Evolutionary conservation across 2,329 filamentous ascomycete genomes (phyloP), one percentile per base, ranked within the genome.

Genomic region (Botrytis tulipae): DNA sequence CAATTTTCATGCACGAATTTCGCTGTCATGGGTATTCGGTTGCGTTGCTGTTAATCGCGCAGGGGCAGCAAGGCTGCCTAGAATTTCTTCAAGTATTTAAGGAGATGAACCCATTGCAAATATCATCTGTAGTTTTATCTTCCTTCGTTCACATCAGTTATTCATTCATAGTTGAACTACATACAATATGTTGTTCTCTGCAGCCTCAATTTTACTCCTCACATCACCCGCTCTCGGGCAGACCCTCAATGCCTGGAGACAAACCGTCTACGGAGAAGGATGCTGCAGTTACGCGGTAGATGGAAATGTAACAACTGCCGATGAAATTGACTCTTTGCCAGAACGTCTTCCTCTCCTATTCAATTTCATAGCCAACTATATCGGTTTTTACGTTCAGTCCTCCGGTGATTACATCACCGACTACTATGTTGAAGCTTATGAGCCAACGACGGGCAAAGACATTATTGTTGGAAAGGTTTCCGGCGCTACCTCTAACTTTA

Each of bases 361-460:
- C 32, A 67, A 67, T 29, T 51, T 40, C 3, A 2, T 2, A 22
- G 46, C 35, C 7, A 8, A 4, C 14, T 63, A 70, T 20, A 22
- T 61, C 6, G 68, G 68, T 9, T 60, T 70, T 8, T 60, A 70
- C 32, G 42, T 61, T 12, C 68, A 70, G 60, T 70, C 68, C 22
- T 70, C 67, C 25, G 54, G 37, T 35, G 18, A 40, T 46, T 70
- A 60, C 29, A 70, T 70, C 22, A 70, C 67, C 35, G 67, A 70
- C 16, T 70, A 70, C 54, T 46, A 70, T 70, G 40, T 70, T 46
- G n/a, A 61, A 70, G 68, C 68, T 44, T 22, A 48, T 9, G 68
- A 70, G 18, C 20, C 22, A 2, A 20, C 12, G 6, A 70, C 37
- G 1, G 12, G 25, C 14, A 29, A 18, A 54, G 25, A 67, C 1